Conservation (phyloP, 1,284 basidiomycete genomes). For the Fomitopsis schrenkii region DNA sequence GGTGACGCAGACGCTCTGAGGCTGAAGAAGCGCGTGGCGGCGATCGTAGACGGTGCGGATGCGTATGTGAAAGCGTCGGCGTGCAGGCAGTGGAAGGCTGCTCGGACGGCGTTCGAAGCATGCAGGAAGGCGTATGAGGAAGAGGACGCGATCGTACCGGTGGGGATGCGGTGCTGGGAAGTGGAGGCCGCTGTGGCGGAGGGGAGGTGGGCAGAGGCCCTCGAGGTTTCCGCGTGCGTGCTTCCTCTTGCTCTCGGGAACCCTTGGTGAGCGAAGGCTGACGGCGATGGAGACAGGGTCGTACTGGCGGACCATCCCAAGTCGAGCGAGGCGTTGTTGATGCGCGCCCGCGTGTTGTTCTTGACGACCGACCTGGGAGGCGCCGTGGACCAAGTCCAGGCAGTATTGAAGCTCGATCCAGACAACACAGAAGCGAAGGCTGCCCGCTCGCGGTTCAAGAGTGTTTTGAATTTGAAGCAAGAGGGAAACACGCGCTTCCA, state of each 20-base stretch:
- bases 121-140: conserved; percentile 8
- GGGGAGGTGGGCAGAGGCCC: conserved; percentile 11
- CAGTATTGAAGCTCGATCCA: conserved; percentile 13
- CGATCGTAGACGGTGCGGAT: conserved; percentile 10
- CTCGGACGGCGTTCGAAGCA: conserved; percentile 11
- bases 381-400: neutral
- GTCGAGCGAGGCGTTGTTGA: conserved; percentile 6
- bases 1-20: conserved; percentile 4
- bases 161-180: conserved; percentile 15
- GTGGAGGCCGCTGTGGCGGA: conserved; percentile 14
- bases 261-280: neutral
- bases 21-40: conserved; percentile 6
- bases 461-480: neutral
- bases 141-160: conserved; percentile 9
- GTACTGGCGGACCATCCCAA: conserved; percentile 2
- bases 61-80: conserved; percentile 9
- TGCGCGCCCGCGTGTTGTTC: conserved; percentile 11
- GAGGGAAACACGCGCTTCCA: conserved; percentile 7
- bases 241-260: neutral
- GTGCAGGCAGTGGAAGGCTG: conserved; percentile 17
- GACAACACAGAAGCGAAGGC: conserved; percentile 8
- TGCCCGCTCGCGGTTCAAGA: neutral
- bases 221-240: conserved; percentile 10
- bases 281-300: neutral
- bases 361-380: conserved; percentile 8